A percentile compares a stretch with the other conserved stretches of the same genome.
Conservation (phyloP, 1,284 basidiomycete genomes). For the Malassezia globosa region DNA sequence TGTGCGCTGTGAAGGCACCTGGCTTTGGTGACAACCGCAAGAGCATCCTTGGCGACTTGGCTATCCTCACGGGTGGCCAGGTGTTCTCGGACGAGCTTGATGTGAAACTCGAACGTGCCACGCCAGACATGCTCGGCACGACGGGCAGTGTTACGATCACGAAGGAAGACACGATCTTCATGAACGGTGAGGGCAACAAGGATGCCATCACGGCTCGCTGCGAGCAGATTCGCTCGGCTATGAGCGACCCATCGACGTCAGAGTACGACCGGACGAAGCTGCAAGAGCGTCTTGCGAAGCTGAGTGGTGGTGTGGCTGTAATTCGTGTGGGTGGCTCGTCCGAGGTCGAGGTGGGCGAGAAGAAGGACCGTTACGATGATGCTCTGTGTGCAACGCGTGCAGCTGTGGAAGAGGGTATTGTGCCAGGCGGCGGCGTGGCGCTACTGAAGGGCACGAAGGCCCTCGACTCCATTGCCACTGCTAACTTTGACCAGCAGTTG, state of each 20-base stretch:
- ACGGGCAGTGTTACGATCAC: slow-evolving; percentile 87
- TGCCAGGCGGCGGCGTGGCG: slow-evolving; percentile 78
- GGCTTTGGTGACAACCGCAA: slow-evolving; percentile 99
- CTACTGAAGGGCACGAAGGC: slow-evolving; percentile 76
- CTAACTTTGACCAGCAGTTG: slow-evolving; percentile 95
- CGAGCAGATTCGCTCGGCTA: slow-evolving; percentile 81
- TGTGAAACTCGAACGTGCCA: slow-evolving; percentile 88
- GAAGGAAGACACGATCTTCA: slow-evolving; percentile 94
- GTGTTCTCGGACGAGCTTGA: slow-evolving; percentile 98
- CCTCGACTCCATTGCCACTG: slow-evolving; percentile 65
- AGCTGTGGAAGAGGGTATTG: slow-evolving; percentile 94
- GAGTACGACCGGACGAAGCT: slow-evolving; percentile 93
- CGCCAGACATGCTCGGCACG: slow-evolving; percentile 76
- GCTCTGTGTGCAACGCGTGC: slow-evolving; percentile 93
- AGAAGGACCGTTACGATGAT: slow-evolving; percentile 98
- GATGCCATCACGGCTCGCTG: slow-evolving; percentile 51
- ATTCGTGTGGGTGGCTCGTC: slow-evolving; percentile 90
- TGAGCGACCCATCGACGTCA: slow-evolving; percentile 71
- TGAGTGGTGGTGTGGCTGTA: slow-evolving; percentile 89
- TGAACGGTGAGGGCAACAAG: slow-evolving; percentile 63
- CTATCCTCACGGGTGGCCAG: slow-evolving; percentile 89
- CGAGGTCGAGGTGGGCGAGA: slow-evolving; percentile 96
- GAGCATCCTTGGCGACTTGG: slow-evolving; percentile 88
- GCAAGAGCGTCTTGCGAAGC: slow-evolving; percentile 91
- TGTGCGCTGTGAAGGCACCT: slow-evolving; percentile 87